These are phyloP conservation scores for Cryphonectria japonica DNA, from an alignment of 2,329 filamentous ascomycete genomes.

Conservation along the genomic window DNA sequence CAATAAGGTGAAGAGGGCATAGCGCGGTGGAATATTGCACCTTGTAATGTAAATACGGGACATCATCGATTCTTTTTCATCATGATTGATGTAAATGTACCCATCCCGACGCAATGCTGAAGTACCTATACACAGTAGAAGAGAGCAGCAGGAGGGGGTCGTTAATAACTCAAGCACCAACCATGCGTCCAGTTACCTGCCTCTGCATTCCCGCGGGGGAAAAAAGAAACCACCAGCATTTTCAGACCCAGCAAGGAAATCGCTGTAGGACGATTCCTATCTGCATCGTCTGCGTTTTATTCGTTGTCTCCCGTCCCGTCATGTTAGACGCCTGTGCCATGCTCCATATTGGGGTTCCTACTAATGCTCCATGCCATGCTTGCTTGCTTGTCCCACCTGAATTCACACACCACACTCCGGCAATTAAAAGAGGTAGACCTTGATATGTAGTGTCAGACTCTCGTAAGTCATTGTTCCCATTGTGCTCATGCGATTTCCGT, in stretches of 20 bases:
- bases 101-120: conserved; percentile 35
- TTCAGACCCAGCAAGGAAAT: not conserved
- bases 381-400: conserved; percentile 15
- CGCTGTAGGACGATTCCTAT: not conserved
- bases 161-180: not conserved
- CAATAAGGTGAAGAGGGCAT: too few species aligned
- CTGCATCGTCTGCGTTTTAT: not conserved
- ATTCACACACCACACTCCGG: not conserved
- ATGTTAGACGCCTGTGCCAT: conserved; percentile 20
- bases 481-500: not conserved
- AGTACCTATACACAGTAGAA: conserved; percentile 36
- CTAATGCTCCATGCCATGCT: conserved; percentile 26
- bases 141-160: conserved; percentile 6
- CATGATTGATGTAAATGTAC: not conserved
- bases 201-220: not conserved
- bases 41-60: not conserved
- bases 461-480: not conserved
- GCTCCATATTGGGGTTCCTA: conserved; percentile 17
- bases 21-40: not conserved
- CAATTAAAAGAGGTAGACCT: not conserved
- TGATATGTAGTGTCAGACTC: not conserved
- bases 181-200: not conserved
- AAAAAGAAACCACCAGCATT: conserved; percentile 1
- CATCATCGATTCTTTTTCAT: not conserved
- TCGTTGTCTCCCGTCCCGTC: not conserved